Evolutionary conservation across 805 yeast genomes (phyloP).

Genomic region (Saturnispora serradocipensis): DNA sequence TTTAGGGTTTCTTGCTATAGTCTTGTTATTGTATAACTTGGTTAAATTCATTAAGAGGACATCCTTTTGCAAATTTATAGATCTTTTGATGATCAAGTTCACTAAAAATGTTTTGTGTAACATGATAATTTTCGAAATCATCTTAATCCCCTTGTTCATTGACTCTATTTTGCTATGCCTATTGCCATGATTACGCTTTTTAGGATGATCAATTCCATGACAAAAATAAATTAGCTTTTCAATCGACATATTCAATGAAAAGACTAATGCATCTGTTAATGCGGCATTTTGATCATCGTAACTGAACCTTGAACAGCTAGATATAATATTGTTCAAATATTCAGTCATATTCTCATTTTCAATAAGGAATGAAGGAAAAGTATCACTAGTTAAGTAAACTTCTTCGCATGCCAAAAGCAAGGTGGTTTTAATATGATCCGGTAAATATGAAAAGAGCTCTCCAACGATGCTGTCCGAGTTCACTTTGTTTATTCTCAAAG

Average conservation of each 20-base stretch:
- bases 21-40: slow-evolving; percentile 34
- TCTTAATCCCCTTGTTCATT: slow-evolving; percentile 29
- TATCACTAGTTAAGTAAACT: slow-evolving; percentile 33
- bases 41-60: slow-evolving; percentile 40
- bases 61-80: slow-evolving; percentile 33
- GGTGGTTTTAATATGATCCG: slow-evolving; percentile 24
- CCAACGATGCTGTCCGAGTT: slow-evolving; percentile 20
- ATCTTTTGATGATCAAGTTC: slow-evolving; percentile 34
- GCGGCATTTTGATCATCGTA: slow-evolving; percentile 11
- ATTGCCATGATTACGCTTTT: slow-evolving; percentile 7
- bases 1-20: slow-evolving; percentile 38
- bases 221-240: slow-evolving; percentile 31
- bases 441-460: slow-evolving; percentile 32
- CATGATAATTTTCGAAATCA: slow-evolving; percentile 46
- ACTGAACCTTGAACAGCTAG: slow-evolving; percentile 33
- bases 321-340: slow-evolving; percentile 35
- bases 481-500: background rate
- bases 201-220: slow-evolving; percentile 19
- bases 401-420: slow-evolving; percentile 32
- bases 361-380: slow-evolving; percentile 26
- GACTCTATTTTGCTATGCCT: slow-evolving; percentile 18
- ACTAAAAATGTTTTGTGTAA: slow-evolving; percentile 47
- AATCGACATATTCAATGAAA: slow-evolving; percentile 32
- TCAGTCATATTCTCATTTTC: slow-evolving; percentile 28
- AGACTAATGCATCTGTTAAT: slow-evolving; percentile 31